These are phyloP conservation scores for Thalassiosira ordinaria DNA, from an alignment of 352 stramenopile genomes.

Conservation along the genomic window DNA sequence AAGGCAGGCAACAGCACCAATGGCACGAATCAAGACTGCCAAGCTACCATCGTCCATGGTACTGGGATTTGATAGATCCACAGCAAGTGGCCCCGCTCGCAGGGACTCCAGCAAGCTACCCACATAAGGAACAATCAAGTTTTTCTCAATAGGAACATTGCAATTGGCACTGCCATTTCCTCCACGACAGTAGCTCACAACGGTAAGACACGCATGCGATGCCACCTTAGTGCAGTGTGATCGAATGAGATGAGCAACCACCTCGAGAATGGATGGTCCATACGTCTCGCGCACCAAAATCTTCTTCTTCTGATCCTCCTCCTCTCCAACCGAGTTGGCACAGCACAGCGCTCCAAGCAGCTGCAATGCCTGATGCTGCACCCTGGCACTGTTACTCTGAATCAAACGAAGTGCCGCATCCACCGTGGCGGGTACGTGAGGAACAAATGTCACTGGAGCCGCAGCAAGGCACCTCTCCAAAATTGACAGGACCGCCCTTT, in stretches of 20 bases:
- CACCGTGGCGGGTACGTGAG: constrained; percentile 55
- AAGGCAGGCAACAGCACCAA: constrained; percentile 70
- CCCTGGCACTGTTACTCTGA: constrained; percentile 31
- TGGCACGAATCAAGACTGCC: constrained; percentile 62
- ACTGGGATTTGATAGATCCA: constrained; percentile 43
- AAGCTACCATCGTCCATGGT: constrained; percentile 45
- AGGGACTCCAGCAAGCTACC: constrained; percentile 60
- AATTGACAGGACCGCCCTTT: constrained; percentile 61
- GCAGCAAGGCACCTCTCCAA: constrained; percentile 64
- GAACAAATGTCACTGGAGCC: constrained; percentile 59
- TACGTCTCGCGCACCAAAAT: constrained; percentile 46
- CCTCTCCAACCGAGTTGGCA: constrained; percentile 44
- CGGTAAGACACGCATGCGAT: constrained; percentile 56
- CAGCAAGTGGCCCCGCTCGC: constrained; percentile 59
- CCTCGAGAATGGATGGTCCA: constrained; percentile 48
- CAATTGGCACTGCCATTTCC: constrained; percentile 39
- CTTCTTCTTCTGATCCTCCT: neutral
- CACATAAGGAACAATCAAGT: constrained; percentile 62
- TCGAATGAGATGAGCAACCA: constrained; percentile 32
- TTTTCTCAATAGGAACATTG: constrained; percentile 42
- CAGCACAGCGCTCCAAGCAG: constrained; percentile 63
- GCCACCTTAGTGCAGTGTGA: constrained; percentile 67
- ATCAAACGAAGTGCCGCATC: constrained; percentile 44
- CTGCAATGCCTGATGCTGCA: constrained; percentile 74
- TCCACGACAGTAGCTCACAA: constrained; percentile 74